phyloP scores from a whole-genome alignment of 768 basidiomycete species.

The Trametes sanguinea region DNA sequence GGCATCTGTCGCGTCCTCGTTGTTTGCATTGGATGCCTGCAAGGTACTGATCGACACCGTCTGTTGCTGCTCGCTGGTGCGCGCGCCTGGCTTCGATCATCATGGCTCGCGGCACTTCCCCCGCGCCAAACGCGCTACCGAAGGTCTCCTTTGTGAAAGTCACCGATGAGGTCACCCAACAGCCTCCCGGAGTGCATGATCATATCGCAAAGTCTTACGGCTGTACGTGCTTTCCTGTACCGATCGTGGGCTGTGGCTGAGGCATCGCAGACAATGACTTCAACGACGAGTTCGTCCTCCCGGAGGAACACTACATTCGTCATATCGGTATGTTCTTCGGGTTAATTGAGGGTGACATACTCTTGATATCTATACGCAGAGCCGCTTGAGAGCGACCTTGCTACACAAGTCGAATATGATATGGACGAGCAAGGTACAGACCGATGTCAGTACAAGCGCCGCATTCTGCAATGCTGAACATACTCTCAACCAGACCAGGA shows the following conservation, averaged over 20 bases:
- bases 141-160: conserved; percentile 69
- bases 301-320: conserved; percentile 87
- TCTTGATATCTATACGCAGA: conserved; percentile 45
- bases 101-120: conserved; percentile 45
- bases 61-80: background rate
- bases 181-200: conserved; percentile 66
- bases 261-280: conserved; percentile 57
- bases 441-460: background rate
- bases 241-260: background rate
- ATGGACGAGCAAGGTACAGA: conserved; percentile 96
- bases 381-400: conserved; percentile 89
- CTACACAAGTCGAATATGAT: conserved; percentile 95
- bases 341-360: too few relatives aligned
- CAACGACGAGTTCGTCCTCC: conserved; percentile 46
- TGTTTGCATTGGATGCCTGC: background rate
- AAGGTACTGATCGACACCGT: background rate
- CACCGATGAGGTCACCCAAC: conserved; percentile 60
- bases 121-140: conserved; percentile 49
- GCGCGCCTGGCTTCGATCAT: background rate
- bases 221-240: conserved; percentile 49
- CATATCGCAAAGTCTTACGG: conserved; percentile 67
- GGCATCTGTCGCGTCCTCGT: background rate
- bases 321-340: conserved; percentile 67
- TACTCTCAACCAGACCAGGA: conserved; percentile 69
- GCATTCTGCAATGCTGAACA: background rate